A percentile compares a stretch with the other conserved stretches of the same genome.
phyloP scores from a whole-genome alignment of 495 filamentous ascomycete species.

The Pyronema omphalodes region DNA sequence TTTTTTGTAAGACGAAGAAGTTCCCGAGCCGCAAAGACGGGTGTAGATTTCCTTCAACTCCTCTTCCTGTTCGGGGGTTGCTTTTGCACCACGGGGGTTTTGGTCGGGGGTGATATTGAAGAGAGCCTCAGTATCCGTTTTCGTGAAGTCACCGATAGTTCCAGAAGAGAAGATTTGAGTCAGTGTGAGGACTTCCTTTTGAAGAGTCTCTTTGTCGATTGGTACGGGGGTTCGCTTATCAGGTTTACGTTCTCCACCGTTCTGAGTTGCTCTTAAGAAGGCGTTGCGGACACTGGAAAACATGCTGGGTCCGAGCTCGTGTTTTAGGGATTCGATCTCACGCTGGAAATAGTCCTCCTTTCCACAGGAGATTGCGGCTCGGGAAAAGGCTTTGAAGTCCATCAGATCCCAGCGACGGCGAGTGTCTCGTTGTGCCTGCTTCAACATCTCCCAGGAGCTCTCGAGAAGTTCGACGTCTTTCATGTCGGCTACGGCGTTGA shows the following conservation, averaged over 20 bases:
- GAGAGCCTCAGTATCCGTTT: background rate
- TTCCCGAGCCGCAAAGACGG: background rate
- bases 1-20: no score
- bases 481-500: conserved; percentile 24
- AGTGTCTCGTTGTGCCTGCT: background rate
- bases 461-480: conserved; percentile 19
- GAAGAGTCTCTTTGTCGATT: background rate
- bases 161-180: conserved; percentile 7
- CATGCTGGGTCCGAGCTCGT: background rate
- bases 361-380: conserved; percentile 4
- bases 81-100: background rate
- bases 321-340: conserved; percentile 6
- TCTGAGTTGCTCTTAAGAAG: background rate
- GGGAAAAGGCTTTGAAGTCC: conserved; percentile 14
- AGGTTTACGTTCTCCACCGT: background rate
- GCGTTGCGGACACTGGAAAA: conserved; percentile 2
- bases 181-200: conserved; percentile 8
- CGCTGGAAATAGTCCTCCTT: conserved; percentile 6
- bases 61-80: conserved; percentile 1
- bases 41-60: conserved; percentile 17
- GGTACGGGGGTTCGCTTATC: background rate
- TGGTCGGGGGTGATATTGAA: background rate
- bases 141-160: conserved; percentile 17
- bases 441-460: conserved; percentile 14
- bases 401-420: conserved; percentile 9